phyloP scores from a whole-genome alignment of 257 asterid genomes.

The Sherardia arvensis region DNA sequence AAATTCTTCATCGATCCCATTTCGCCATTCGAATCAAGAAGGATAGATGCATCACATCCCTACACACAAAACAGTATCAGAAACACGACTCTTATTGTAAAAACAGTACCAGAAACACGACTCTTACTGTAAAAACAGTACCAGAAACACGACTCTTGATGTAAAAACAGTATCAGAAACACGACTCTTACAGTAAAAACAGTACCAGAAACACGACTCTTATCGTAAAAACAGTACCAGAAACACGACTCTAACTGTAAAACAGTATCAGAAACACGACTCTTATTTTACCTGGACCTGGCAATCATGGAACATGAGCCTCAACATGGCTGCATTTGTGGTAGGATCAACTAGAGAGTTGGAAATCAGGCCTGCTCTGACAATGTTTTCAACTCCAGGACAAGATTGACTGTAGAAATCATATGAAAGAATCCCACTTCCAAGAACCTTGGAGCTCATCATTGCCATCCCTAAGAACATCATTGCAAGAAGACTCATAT shows the following conservation, averaged over 20 bases:
- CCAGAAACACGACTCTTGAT: neutral
- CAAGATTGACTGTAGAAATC: conserved; percentile 27
- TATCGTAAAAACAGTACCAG: neutral
- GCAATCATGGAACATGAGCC: conserved; percentile 66
- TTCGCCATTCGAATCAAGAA: conserved; percentile 25
- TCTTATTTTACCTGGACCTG: conserved; percentile 41
- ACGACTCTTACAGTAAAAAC: neutral
- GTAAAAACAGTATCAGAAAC: neutral
- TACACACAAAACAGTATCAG: neutral
- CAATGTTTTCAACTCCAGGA: conserved; percentile 34
- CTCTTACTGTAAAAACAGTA: neutral
- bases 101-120: neutral
- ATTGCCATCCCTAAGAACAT: neutral
- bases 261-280: neutral
- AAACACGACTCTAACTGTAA: neutral
- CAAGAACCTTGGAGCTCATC: conserved; percentile 6
- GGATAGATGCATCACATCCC: conserved; percentile 65
- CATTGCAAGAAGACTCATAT: neutral
- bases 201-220: neutral
- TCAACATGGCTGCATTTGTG: conserved; percentile 34
- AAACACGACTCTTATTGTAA: conserved; percentile 5
- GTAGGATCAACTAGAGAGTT: conserved; percentile 32
- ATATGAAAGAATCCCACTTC: conserved; percentile 15
- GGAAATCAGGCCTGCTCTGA: conserved; percentile 23
- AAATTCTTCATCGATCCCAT: conserved; percentile 28